phyloP scores from a whole-genome alignment of 2,329 filamentous ascomycete species.

The Cladophialophora psammophila region DNA sequence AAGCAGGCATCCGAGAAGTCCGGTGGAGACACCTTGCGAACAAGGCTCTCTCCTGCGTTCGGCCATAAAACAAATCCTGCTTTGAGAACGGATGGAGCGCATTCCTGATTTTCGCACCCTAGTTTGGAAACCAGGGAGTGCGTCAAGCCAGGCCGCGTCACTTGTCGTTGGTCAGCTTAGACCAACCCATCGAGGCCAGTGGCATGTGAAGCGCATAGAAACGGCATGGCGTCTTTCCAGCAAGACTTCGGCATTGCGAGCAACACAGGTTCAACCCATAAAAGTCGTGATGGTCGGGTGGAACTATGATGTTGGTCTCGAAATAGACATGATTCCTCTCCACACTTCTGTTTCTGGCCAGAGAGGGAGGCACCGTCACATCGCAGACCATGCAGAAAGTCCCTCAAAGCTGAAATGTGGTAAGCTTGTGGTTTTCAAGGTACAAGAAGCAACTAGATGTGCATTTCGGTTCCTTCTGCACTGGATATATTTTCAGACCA shows the following conservation, averaged over 20 bases:
- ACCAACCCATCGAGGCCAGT: too few relatives aligned
- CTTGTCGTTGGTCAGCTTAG: not conserved
- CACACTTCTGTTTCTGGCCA: too few relatives aligned
- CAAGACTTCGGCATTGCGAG: too few relatives aligned
- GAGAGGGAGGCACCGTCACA: not conserved
- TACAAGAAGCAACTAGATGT: not conserved
- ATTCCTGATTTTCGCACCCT: not conserved
- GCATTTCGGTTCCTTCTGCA: not conserved
- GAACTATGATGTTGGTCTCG: not conserved
- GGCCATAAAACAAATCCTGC: not conserved
- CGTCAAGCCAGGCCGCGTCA: not conserved
- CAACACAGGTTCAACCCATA: not conserved
- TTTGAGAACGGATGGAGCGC: not conserved
- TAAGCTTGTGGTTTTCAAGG: not conserved
- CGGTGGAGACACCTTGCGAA: not conserved
- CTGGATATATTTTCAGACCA: too few relatives aligned
- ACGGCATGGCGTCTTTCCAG: too few relatives aligned
- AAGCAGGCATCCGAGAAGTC: not conserved
- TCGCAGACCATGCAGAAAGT: not conserved
- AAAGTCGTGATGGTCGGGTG: not conserved
- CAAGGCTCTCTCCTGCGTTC: not conserved
- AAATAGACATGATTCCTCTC: not conserved
- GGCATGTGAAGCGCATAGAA: too few relatives aligned
- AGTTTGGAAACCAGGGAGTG: not conserved
- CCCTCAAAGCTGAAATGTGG: not conserved